Conservation (phyloP, 257 asterid species). For the Marsdenia floribunda region DNA sequence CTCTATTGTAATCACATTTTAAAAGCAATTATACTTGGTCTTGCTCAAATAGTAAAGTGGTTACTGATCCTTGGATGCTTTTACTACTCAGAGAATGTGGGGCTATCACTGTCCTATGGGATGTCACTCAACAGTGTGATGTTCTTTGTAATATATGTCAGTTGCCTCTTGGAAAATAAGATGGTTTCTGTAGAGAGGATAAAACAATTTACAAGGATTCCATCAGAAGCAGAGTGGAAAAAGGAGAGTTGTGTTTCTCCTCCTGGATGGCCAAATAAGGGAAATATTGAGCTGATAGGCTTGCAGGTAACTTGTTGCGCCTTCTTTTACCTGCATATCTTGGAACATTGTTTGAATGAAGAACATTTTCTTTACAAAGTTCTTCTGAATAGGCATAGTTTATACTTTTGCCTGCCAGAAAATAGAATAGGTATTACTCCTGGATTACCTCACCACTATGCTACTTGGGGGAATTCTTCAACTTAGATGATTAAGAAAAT, state of each 20-base stretch:
- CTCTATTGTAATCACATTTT: background rate
- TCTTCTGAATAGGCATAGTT: background rate
- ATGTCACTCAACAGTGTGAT: conserved; percentile 67
- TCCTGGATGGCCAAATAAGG: conserved; percentile 65
- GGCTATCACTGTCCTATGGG: conserved; percentile 83
- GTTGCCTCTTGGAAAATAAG: conserved; percentile 84
- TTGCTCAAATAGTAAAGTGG: background rate
- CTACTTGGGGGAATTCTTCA: background rate
- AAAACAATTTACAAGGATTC: conserved; percentile 71
- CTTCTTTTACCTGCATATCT: background rate
- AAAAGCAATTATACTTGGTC: background rate
- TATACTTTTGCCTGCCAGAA: background rate
- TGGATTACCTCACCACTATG: background rate
- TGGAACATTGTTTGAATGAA: background rate
- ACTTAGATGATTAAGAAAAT: background rate
- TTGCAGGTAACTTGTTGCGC: conserved; percentile 40
- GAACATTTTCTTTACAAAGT: background rate
- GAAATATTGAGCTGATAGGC: conserved; percentile 60
- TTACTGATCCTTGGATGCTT: conserved; percentile 11
- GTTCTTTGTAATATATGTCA: conserved; percentile 56
- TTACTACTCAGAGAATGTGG: conserved; percentile 66
- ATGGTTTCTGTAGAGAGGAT: conserved; percentile 98
- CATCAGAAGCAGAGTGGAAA: conserved; percentile 88
- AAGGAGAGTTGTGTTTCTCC: conserved; percentile 60
- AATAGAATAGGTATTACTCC: background rate